Conservation (phyloP, 1,284 basidiomycete species). For the Wallemia mellicola region DNA sequence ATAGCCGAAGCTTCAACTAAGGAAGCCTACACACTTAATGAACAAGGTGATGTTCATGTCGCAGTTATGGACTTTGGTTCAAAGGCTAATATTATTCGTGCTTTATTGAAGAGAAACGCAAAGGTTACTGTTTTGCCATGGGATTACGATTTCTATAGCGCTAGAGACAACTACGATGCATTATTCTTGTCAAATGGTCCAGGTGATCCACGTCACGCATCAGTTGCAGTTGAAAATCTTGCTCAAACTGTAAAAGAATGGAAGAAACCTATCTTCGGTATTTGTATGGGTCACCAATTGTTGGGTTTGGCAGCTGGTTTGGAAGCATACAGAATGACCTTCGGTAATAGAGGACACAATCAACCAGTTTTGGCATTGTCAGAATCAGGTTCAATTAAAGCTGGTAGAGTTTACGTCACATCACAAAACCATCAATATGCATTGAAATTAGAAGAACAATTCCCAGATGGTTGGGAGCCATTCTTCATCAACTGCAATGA, state of each 20-base stretch:
- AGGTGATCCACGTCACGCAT: slow-evolving; percentile 70
- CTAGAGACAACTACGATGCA: slow-evolving; percentile 74
- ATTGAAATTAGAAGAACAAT: slow-evolving; percentile 62
- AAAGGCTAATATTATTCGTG: slow-evolving; percentile 88
- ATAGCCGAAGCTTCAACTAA: slow-evolving; percentile 77
- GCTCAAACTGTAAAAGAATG: slow-evolving; percentile 57
- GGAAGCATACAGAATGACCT: slow-evolving; percentile 87
- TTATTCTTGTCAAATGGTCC: slow-evolving; percentile 92
- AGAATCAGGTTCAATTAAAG: slow-evolving; percentile 62
- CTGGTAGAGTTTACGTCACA: slow-evolving; percentile 89
- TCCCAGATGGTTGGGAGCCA: slow-evolving; percentile 80
- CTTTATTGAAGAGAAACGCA: slow-evolving; percentile 64
- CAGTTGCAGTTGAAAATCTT: slow-evolving; percentile 52
- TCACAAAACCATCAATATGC: slow-evolving; percentile 55
- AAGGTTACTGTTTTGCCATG: slow-evolving; percentile 86
- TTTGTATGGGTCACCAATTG: slow-evolving; percentile 96
- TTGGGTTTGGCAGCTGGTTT: slow-evolving; percentile 90
- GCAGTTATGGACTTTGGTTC: slow-evolving; percentile 90
- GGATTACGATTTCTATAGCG: slow-evolving; percentile 79
- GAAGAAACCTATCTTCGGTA: slow-evolving; percentile 81
- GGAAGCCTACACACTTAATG: slow-evolving; percentile 56
- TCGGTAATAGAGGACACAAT: slow-evolving; percentile 97
- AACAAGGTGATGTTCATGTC: slow-evolving; percentile 58
- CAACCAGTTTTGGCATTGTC: slow-evolving; percentile 87
- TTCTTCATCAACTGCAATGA: slow-evolving; percentile 94